Base-by-base conservation (phyloP, 2,329 filamentous ascomycete genomes). In the Alternaria brassicicola region DNA sequence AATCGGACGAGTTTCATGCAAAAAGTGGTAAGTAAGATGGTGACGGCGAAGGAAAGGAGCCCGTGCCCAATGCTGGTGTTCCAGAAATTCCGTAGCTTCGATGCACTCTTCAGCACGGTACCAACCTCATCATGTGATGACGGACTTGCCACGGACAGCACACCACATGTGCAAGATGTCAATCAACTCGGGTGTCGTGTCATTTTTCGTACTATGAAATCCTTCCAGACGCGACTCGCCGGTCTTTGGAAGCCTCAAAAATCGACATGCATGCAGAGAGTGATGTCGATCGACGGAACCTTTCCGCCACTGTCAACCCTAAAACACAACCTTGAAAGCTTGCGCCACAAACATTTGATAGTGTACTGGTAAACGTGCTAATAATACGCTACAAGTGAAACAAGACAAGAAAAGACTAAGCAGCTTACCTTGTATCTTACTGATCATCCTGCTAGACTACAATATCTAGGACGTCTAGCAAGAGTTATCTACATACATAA, bases 81-180 rank as follows among this genome's bases (percentile, higher is more conserved):
- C 55, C 52, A 55, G 55, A 58, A 58, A 58, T 55, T 50, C 51
- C 55, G 55, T 58, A 58, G 38, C 36, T 17, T 55, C 53, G 36
- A 43, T 38, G 55, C 51, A 58, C 39, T 45, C 50, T 28, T 58
- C 43, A 58, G 55, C 26, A 58, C 38, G 43, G 43, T 43, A 49
- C 31, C 39, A 23, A 36, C 51, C 43, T 55, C 43, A 54, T 43
- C 51, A 50, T 56, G 54, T 52, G 55, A 54, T 43, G 38, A 55
- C 19, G 12, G 28, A 49, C 45, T 55, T 54, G 25, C 43, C 25
- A 49, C 45, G 7, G 13, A 28, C 13, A 26, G 21, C n/a, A 4
- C 25, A 36, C 6, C 25, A 13, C 21, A 12, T 12, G 19, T 3
- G 12, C 36, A 23, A 23, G 6, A 13, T 12, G 6, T 39, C 19